Evolutionary conservation across 495 filamentous ascomycete genomes (phyloP), one percentile per base, ranked within the genome.

Genomic region (Aspergillus ostianus): DNA sequence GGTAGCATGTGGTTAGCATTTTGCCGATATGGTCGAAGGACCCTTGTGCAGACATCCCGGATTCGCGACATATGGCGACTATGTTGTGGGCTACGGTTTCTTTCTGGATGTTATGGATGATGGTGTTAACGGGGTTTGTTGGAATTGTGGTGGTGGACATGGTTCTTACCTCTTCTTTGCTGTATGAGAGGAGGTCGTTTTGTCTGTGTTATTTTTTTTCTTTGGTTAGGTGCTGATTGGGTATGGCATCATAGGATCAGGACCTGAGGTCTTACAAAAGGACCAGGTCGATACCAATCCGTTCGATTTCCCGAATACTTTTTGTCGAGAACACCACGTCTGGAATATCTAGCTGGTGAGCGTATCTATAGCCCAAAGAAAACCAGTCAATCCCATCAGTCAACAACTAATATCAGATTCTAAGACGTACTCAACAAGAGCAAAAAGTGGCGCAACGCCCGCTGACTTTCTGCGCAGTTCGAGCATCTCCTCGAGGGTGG

Each of bases 161-260:
- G 4, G 18, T 15, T 55, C 61, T 57, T 47, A 69, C 69, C 63
- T 67, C 60, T 53, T 72, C 69, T 59, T 68, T 72, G 51, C 60
- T 62, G 58, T 67, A 70, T 19, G 69, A 72, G 15, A 70, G 51
- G n/a, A 69, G 62, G 49, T 69, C 67, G 50, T 72, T 72, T 68
- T 70, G 69, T n/a, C 69, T 72, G 46, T 47, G 13, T 5, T 46
- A n/a, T n/a, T n/a, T n/a, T n/a, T n/a, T n/a, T n/a, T n/a, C n/a
- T 18, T 13, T 36, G 51, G 30, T 44, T 26, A 32, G 30, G 30
- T 32, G 8, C 30, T 32, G 30, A 12, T 32, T 4, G 9, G 19
- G 3, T 4, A 18, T 52, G 23, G 19, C 27, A 6, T 15, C 8
- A 26, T 17, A 30, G 13, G 51, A 19, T 15, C 13, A 15, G 48